Base-by-base conservation (phyloP, 139 green algal genomes). In the Spirogloea muscicola region DNA sequence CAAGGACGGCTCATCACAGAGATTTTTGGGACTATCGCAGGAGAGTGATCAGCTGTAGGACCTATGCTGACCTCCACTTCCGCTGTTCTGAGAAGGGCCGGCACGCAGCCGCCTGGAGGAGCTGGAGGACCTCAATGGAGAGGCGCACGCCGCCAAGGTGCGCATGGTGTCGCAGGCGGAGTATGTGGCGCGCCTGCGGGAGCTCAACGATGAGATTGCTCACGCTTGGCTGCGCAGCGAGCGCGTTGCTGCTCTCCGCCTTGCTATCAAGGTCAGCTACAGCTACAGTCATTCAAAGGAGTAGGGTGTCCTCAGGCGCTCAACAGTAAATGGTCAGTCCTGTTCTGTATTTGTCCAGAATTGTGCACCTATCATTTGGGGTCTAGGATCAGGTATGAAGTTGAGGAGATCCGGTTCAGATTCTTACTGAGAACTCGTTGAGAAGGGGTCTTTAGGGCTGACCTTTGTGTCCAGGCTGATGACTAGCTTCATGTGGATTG, bases 181-280 rank as follows among this genome's bases (percentile, higher is more conserved):
- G 21, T 25, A 36, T 6, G 51, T 61, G 51, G 51, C 51, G 21
- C 51, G 51, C 51, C 51, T 61, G 51, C 51, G 51, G 21, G 51
- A 61, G 51, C 51, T 61, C 51, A 61, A 61, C 13, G 51, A 25
- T 29, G 51, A 61, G 16, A 21, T 61, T 21, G 21, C 16, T 6
- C 13, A 29, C 51, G 51, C 51, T 18, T 61, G 51, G 51, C 16
- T 61, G 13, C 16, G 6, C 6, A 29, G 6, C 16, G 51, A 61
- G 51, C 51, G 51, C 51, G 16, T 61, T 6, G 21, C 51, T 9
- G 51, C 51, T 6, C 51, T 61, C 16, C 51, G 51, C 9, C 51
- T 61, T 25, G 51, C 51, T 25, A 61, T 61, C 21, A 61, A 61
- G 51, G 51, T 61, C 16, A n/a, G n/a, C n/a, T n/a, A n/a, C n/a